A percentile compares a stretch with the other conserved stretches of the same genome.
These are phyloP conservation scores for Triticum urartu DNA, from an alignment of 176 grass and related monocot species.

Conservation along the genomic window DNA sequence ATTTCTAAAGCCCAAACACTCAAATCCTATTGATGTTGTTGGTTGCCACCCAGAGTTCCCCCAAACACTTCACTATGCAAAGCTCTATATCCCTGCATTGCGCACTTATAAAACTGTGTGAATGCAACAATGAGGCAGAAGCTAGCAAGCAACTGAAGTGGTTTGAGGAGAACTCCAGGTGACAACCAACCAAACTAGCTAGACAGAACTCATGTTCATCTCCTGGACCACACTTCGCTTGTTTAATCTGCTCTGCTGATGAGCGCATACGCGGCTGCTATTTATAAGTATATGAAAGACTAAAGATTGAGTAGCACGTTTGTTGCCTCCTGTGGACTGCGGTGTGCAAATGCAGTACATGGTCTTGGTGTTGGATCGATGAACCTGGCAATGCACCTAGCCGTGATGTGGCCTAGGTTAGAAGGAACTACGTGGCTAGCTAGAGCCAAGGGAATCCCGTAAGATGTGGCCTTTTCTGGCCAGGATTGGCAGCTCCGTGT, in stretches of 20 bases:
- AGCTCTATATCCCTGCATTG: neutral
- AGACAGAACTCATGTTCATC: neutral
- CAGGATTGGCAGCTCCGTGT: neutral
- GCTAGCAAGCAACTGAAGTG: slow-evolving; percentile 38
- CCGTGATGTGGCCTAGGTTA: slow-evolving; percentile 54
- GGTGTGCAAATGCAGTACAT: no score
- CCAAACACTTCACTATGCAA: slow-evolving; percentile 42
- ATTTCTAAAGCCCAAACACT: neutral
- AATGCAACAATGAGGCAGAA: slow-evolving; percentile 13
- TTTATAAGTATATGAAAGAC: slow-evolving; percentile 47
- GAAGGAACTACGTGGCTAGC: neutral
- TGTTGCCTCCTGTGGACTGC: no score
- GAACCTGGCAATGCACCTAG: slow-evolving; percentile 45
- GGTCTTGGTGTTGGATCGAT: neutral
- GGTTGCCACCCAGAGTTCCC: slow-evolving; percentile 25
- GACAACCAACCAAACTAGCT: slow-evolving; percentile 33
- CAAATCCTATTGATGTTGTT: neutral
- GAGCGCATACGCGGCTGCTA: slow-evolving; percentile 37
- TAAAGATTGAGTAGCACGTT: neutral
- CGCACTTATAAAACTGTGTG: neutral
- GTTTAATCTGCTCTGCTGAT: slow-evolving; percentile 41
- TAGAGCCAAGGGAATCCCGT: slow-evolving; percentile 17
- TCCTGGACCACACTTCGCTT: slow-evolving; percentile 26
- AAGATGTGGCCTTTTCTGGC: slow-evolving; percentile 4
- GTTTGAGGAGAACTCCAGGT: slow-evolving; percentile 41